These are phyloP conservation scores for Pezicula radicicola DNA, from an alignment of 2,329 filamentous ascomycete genomes.

Conservation along the genomic window DNA sequence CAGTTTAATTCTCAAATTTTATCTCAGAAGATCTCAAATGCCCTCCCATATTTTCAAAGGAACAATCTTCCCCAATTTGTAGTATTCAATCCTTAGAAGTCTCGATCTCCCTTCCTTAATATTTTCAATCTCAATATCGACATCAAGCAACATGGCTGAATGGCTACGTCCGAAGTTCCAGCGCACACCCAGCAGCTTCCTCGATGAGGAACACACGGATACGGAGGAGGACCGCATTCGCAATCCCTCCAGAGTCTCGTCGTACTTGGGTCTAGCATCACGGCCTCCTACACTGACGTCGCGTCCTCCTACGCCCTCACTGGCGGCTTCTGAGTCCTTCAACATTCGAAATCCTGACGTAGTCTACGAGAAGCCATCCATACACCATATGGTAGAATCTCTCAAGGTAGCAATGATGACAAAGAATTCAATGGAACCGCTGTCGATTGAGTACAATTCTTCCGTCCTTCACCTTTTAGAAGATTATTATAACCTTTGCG, in stretches of 20 bases:
- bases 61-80: too few relatives aligned
- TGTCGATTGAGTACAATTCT: slow-evolving; percentile 27
- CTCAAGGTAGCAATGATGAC: slow-evolving; percentile 30
- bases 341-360: slow-evolving; percentile 18
- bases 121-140: too few relatives aligned
- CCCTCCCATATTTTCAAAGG: too few relatives aligned
- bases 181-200: not conserved
- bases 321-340: slow-evolving; percentile 13
- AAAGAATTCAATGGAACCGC: slow-evolving; percentile 14
- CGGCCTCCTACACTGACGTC: not conserved
- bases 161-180: slow-evolving; percentile 1
- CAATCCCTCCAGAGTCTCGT: slow-evolving; percentile 20
- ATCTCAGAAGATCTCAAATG: too few relatives aligned
- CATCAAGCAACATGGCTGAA: not conserved
- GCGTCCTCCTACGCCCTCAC: slow-evolving; percentile 9
- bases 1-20: too few relatives aligned
- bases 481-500: slow-evolving; percentile 21
- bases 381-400: slow-evolving; percentile 27
- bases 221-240: slow-evolving; percentile 14
- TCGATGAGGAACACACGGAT: slow-evolving; percentile 13
- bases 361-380: slow-evolving; percentile 26
- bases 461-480: slow-evolving; percentile 29
- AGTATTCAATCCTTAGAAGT: too few relatives aligned
- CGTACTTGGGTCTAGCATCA: slow-evolving; percentile 16
- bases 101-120: too few relatives aligned